Conservation (phyloP, 148 eudicot genomes). For the Vaccinium myrtillus region DNA sequence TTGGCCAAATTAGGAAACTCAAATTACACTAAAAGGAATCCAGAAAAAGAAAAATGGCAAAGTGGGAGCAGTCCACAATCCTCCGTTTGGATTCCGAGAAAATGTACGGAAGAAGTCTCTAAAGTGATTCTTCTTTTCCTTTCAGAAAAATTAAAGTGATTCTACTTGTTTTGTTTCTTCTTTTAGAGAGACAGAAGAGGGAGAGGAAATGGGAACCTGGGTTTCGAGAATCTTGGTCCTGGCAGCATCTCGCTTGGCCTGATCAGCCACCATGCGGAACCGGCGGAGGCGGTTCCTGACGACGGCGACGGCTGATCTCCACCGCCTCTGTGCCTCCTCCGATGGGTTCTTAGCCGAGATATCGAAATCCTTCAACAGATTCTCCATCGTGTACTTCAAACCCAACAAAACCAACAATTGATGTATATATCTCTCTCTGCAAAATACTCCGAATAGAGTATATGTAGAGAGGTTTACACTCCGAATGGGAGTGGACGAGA, state of each 20-base stretch:
- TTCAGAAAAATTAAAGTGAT: not conserved
- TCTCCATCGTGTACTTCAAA: constrained; percentile 7
- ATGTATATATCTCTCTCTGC: too few species aligned
- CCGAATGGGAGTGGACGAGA: too few species aligned
- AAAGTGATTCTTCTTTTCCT: too few species aligned
- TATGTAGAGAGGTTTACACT: too few species aligned
- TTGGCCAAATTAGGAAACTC: not conserved
- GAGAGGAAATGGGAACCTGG: constrained; percentile 34
- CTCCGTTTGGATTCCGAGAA: not conserved
- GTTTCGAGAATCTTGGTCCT: constrained; percentile 26
- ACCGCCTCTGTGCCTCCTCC: constrained; percentile 43
- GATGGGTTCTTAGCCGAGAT: constrained; percentile 45
- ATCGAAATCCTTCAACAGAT: constrained; percentile 43
- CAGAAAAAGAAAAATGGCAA: not conserved
- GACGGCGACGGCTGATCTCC: constrained; percentile 51
- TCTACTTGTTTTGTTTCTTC: not conserved
- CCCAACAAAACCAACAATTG: not conserved
- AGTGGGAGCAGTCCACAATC: not conserved
- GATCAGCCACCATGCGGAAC: constrained; percentile 54
- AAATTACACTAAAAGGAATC: not conserved
- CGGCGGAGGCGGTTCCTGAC: constrained; percentile 48
- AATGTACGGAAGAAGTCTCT: not conserved
- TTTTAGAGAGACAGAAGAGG: not conserved
- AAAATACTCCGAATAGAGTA: too few species aligned
- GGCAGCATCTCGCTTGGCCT: constrained; percentile 40